Evolutionary conservation across 1,284 basidiomycete species (phyloP).

Genomic region (Trichosporon asahii): DNA sequence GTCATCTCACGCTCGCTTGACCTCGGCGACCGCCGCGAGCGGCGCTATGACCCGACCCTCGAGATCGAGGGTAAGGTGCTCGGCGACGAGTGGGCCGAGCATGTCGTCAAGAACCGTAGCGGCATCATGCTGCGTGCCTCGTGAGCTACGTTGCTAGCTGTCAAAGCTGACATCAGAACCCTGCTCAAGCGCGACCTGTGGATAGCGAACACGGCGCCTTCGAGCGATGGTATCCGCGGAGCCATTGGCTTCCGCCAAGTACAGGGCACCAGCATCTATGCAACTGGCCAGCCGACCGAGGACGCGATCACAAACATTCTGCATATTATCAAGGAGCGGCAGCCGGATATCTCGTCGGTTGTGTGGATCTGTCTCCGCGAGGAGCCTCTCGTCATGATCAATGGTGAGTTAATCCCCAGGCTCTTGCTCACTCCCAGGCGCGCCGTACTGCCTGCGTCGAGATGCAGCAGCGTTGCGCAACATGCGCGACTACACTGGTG

Average conservation of each 20-base stretch:
- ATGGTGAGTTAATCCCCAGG: constrained; percentile 49
- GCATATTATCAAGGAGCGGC: constrained; percentile 61
- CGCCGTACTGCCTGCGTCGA: constrained; percentile 56
- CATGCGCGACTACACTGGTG: constrained; percentile 87
- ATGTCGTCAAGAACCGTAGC: constrained; percentile 87
- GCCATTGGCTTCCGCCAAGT: constrained; percentile 93
- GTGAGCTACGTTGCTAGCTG: constrained; percentile 52
- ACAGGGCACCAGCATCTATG: constrained; percentile 78
- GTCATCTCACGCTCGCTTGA: constrained; percentile 46
- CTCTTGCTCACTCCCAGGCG: constrained; percentile 28
- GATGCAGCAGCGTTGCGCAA: constrained; percentile 78
- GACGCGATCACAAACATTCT: constrained; percentile 86
- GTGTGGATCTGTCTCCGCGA: constrained; percentile 92
- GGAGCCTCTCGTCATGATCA: constrained; percentile 85
- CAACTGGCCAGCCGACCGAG: constrained; percentile 80
- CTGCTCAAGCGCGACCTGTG: constrained; percentile 79
- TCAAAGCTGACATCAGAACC: constrained; percentile 14
- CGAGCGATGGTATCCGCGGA: constrained; percentile 69
- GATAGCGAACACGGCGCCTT: constrained; percentile 66
- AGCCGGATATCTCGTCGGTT: constrained; percentile 63
- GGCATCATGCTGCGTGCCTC: constrained; percentile 88
- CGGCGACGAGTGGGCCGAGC: constrained; percentile 90
- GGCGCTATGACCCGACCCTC: constrained; percentile 61
- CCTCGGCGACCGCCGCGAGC: constrained; percentile 25
- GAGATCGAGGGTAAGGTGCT: constrained; percentile 73